Evolutionary conservation across 2,329 filamentous ascomycete genomes (phyloP).

Genomic region (Madurella fahalii): DNA sequence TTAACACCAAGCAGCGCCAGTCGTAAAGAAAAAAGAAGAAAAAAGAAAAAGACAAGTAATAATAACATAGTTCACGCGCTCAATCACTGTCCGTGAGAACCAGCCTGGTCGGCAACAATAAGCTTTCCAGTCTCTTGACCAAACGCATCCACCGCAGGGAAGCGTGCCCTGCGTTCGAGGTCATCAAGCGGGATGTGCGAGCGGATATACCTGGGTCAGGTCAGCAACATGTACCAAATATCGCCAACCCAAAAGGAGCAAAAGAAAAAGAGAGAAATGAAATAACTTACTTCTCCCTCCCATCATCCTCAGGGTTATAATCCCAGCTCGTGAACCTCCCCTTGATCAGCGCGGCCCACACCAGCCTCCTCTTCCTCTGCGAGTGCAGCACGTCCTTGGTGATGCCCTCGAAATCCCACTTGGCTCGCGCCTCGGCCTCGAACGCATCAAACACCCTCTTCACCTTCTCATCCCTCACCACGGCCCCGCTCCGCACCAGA

Average conservation of each 20-base stretch:
- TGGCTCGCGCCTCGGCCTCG: slow-evolving; percentile 64
- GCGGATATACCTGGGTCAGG: slow-evolving; percentile 67
- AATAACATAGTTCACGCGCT: not conserved
- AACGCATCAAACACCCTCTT: slow-evolving; percentile 60
- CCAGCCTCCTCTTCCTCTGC: slow-evolving; percentile 73
- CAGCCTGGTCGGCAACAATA: slow-evolving; percentile 40
- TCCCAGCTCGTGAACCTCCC: slow-evolving; percentile 83
- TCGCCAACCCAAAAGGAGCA: not conserved
- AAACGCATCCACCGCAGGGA: slow-evolving; percentile 58
- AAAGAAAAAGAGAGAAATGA: too few relatives aligned
- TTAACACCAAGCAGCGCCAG: not conserved
- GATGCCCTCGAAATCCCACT: slow-evolving; percentile 80
- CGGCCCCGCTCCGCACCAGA: slow-evolving; percentile 46
- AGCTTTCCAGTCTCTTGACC: slow-evolving; percentile 46
- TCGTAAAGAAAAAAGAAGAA: not conserved
- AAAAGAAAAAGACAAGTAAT: too few relatives aligned
- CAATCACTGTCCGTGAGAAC: slow-evolving; percentile 40
- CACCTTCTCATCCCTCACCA: slow-evolving; percentile 39
- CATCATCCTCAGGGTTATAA: slow-evolving; percentile 70
- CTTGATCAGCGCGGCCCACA: slow-evolving; percentile 73
- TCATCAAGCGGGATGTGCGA: slow-evolving; percentile 77
- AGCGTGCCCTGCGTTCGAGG: slow-evolving; percentile 71
- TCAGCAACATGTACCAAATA: slow-evolving; percentile 8
- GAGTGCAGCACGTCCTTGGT: slow-evolving; percentile 69
- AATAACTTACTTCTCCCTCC: slow-evolving; percentile 55